Evolutionary conservation across 805 yeast species (phyloP).

Genomic region (Yamadazyma paraphyllophila): DNA sequence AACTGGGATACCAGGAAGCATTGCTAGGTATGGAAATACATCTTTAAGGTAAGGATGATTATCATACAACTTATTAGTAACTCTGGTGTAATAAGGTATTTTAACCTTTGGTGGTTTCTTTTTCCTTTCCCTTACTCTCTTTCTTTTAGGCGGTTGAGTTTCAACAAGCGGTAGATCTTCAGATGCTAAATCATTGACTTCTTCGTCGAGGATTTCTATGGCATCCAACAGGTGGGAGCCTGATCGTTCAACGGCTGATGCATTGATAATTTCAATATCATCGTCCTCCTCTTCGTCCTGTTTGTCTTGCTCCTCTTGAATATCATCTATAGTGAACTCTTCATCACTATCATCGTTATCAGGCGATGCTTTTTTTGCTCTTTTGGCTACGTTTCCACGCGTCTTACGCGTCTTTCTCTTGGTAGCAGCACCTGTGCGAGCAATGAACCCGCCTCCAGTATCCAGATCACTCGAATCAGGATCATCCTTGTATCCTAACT

Average conservation of each 20-base stretch:
- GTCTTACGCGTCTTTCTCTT: constrained; percentile 12
- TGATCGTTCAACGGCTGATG: not conserved
- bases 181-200: not conserved
- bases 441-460: constrained; percentile 9
- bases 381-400: constrained; percentile 13
- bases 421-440: not conserved
- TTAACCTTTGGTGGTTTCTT: constrained; percentile 49
- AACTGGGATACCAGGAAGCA: constrained; percentile 45
- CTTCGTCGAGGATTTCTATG: constrained; percentile 7
- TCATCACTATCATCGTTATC: constrained; percentile 21
- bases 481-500: constrained; percentile 24
- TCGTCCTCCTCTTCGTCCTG: constrained; percentile 33
- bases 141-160: constrained; percentile 7
- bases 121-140: constrained; percentile 11
- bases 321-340: constrained; percentile 16
- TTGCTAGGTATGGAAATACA: constrained; percentile 65
- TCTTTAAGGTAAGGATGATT: constrained; percentile 76
- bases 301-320: constrained; percentile 25
- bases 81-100: constrained; percentile 65
- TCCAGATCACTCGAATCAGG: constrained; percentile 14
- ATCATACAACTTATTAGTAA: constrained; percentile 64
- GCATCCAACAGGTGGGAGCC: not conserved
- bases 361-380: constrained; percentile 8
- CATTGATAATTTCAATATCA: constrained; percentile 4
- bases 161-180: constrained; percentile 26